phyloP scores from a whole-genome alignment of 768 basidiomycete species.

The Peribolospora kevripleyi region DNA sequence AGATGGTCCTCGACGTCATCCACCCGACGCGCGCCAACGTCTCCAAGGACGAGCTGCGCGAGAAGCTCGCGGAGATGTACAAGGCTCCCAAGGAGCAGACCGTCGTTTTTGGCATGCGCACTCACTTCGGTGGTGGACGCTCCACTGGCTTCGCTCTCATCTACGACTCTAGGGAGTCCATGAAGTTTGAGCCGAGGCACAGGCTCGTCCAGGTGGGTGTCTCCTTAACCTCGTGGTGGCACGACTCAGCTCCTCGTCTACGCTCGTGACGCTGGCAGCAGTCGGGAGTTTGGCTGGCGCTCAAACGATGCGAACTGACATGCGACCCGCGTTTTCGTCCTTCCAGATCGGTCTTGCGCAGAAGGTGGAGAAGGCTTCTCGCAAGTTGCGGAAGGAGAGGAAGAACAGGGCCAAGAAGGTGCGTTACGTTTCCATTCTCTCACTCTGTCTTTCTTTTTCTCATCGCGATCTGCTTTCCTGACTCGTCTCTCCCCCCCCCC shows the following conservation, averaged over 20 bases:
- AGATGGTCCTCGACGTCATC: conserved; percentile 82
- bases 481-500: background rate
- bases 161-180: conserved; percentile 81
- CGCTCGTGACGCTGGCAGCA: background rate
- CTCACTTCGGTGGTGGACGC: conserved; percentile 92
- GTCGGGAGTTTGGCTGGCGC: background rate
- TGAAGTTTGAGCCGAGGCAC: conserved; percentile 91
- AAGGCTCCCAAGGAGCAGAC: conserved; percentile 78
- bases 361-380: conserved; percentile 74
- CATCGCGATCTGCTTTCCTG: conserved; percentile 9
- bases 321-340: background rate
- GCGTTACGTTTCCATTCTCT: conserved; percentile 6
- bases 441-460: background rate
- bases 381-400: conserved; percentile 96
- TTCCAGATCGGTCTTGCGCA: conserved; percentile 23
- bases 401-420: conserved; percentile 99
- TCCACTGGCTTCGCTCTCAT: conserved; percentile 94
- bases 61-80: conserved; percentile 78
- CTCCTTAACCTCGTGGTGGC: background rate
- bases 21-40: conserved; percentile 92
- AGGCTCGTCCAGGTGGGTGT: conserved; percentile 70
- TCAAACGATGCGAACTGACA: background rate
- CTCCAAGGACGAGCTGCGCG: conserved; percentile 67
- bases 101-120: conserved; percentile 79
- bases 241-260: background rate